Evolutionary conservation across 148 eudicot species (phyloP).

Genomic region (Heliamphora exappendiculata): DNA sequence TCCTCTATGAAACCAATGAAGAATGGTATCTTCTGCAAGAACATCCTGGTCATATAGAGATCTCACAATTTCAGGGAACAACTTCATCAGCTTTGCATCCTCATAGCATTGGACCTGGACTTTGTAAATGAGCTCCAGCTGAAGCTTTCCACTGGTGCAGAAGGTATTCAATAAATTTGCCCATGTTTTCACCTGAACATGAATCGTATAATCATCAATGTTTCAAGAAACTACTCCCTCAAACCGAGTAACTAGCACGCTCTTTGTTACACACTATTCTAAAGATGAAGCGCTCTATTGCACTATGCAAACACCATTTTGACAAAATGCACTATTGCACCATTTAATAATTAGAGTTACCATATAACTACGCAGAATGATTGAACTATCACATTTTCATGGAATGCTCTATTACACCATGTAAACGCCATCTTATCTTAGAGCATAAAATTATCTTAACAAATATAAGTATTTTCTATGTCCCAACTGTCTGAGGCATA

Average conservation of each 20-base stretch:
- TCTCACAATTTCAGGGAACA: conserved; percentile 91
- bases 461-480: too few relatives aligned
- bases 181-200: conserved; percentile 81
- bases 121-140: conserved; percentile 88
- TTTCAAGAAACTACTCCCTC: not conserved
- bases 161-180: conserved; percentile 74
- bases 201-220: not conserved
- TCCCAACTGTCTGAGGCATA: too few relatives aligned
- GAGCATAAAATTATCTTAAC: too few relatives aligned
- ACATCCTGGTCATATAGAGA: conserved; percentile 93
- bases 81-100: conserved; percentile 90
- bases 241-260: not conserved
- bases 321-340: too few relatives aligned
- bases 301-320: too few relatives aligned
- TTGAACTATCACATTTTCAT: too few relatives aligned
- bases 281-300: too few relatives aligned
- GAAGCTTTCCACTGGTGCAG: conserved; percentile 87
- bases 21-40: conserved; percentile 93
- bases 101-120: conserved; percentile 94
- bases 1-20: conserved; percentile 94
- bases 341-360: too few relatives aligned
- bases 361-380: too few relatives aligned
- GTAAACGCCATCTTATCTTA: too few relatives aligned
- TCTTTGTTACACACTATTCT: too few relatives aligned
- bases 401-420: too few relatives aligned